A percentile compares a stretch with the other conserved stretches of the same genome.
phyloP scores from a whole-genome alignment of 768 basidiomycete genomes.

The Rhodotorula toruloides region DNA sequence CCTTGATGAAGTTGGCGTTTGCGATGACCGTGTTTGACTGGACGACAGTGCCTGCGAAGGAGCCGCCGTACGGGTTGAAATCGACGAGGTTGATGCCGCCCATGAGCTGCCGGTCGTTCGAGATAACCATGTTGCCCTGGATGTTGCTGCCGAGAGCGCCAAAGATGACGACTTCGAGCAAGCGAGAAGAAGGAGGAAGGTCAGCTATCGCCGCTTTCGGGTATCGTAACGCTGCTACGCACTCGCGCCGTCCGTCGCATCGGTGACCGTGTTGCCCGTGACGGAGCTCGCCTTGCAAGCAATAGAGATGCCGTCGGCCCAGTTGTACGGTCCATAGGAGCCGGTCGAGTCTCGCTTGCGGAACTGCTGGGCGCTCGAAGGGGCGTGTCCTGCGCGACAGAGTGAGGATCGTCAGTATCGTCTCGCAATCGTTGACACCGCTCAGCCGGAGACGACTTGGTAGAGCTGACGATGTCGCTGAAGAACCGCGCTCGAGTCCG shows the following conservation, averaged over 20 bases:
- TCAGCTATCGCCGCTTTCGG: no score
- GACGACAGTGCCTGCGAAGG: constrained; percentile 7
- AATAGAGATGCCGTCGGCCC: constrained; percentile 43
- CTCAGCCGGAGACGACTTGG: not conserved
- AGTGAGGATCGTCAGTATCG: no score
- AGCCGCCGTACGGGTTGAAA: constrained; percentile 27
- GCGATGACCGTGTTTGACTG: constrained; percentile 3
- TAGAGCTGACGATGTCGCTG: no score
- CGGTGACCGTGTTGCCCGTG: constrained; percentile 39
- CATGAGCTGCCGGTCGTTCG: not conserved
- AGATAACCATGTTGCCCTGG: constrained; percentile 39
- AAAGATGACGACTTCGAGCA: constrained; percentile 44
- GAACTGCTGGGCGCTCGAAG: constrained; percentile 3
- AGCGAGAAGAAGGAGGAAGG: no score
- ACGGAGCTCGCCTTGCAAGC: constrained; percentile 36
- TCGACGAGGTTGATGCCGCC: constrained; percentile 39
- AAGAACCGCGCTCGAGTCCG: no score
- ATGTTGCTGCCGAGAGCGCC: constrained; percentile 33
- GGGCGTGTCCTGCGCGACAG: not conserved
- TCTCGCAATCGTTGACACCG: no score
- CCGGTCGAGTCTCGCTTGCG: not conserved
- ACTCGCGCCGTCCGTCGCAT: constrained; percentile 42
- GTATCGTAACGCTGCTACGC: no score
- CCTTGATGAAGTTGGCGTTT: constrained; percentile 2
- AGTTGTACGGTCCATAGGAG: not conserved